These are phyloP conservation scores for Tetrahymena elliotti DNA, from an alignment of 73 alveolate species.

Conservation along the genomic window DNA sequence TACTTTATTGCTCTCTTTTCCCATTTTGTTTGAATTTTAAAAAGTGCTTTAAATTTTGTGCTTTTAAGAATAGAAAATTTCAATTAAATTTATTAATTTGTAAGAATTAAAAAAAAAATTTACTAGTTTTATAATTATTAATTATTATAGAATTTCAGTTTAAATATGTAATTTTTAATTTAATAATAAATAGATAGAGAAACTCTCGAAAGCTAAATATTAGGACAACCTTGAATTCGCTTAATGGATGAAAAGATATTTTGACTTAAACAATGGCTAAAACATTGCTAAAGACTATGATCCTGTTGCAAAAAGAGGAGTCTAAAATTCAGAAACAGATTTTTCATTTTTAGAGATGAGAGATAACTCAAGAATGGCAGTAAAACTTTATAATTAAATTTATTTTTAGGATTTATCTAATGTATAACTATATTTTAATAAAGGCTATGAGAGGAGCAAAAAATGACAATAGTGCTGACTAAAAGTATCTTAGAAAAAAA, in stretches of 20 bases:
- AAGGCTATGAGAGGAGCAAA: not conserved
- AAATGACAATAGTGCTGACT: not conserved
- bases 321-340: not conserved
- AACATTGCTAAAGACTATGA: not conserved
- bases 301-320: not conserved
- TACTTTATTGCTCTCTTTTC: not conserved
- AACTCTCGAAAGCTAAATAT: not conserved
- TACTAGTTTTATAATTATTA: too few relatives aligned
- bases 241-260: not conserved
- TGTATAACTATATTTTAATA: not conserved
- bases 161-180: too few relatives aligned
- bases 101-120: too few relatives aligned
- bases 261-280: not conserved
- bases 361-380: conserved; percentile 1
- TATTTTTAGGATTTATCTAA: not conserved
- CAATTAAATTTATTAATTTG: too few relatives aligned
- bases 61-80: not conserved
- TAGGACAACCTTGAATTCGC: not conserved
- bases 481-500: not conserved
- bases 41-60: not conserved
- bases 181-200: not conserved
- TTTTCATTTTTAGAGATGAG: not conserved
- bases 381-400: not conserved
- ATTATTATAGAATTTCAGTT: too few relatives aligned
- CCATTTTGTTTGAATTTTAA: too few relatives aligned